These are phyloP conservation scores for Geosmithia flava DNA, from an alignment of 2,329 filamentous ascomycete genomes.

Conservation along the genomic window DNA sequence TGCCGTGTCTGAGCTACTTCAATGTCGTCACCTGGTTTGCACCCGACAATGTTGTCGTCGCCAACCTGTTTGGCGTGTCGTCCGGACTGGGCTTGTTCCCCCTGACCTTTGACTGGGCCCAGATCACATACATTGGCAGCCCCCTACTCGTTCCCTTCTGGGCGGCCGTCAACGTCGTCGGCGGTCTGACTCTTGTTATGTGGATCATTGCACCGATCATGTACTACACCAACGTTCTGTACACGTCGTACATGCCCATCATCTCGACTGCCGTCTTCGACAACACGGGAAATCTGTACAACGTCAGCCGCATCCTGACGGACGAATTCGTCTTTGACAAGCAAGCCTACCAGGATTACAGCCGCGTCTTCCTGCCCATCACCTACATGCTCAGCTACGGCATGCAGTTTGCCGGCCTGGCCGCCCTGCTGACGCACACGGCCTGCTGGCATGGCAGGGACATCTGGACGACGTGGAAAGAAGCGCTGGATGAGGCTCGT, in stretches of 20 bases:
- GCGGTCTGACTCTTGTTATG: slow-evolving; percentile 70
- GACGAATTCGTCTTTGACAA: slow-evolving; percentile 66
- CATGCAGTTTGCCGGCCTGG: slow-evolving; percentile 72
- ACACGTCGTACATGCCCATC: slow-evolving; percentile 77
- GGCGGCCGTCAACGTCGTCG: slow-evolving; percentile 76
- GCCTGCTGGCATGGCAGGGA: slow-evolving; percentile 75
- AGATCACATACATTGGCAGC: slow-evolving; percentile 79
- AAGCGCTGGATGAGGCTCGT: slow-evolving; percentile 52
- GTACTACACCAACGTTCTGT: slow-evolving; percentile 71
- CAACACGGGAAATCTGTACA: slow-evolving; percentile 67
- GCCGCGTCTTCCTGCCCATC: slow-evolving; percentile 72
- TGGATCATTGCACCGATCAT: slow-evolving; percentile 71
- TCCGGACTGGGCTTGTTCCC: slow-evolving; percentile 77
- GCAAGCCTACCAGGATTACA: slow-evolving; percentile 68
- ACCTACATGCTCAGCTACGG: slow-evolving; percentile 82
- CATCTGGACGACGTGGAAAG: slow-evolving; percentile 65
- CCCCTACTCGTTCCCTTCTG: slow-evolving; percentile 76
- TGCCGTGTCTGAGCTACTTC: slow-evolving; percentile 81
- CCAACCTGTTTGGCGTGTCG: slow-evolving; percentile 77
- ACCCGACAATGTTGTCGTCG: slow-evolving; percentile 72
- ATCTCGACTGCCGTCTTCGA: slow-evolving; percentile 78
- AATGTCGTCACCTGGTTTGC: slow-evolving; percentile 83
- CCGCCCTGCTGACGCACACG: slow-evolving; percentile 70
- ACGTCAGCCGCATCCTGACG: slow-evolving; percentile 71
- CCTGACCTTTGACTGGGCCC: slow-evolving; percentile 83